Evolutionary conservation across 2,329 filamentous ascomycete genomes (phyloP), one percentile per base, ranked within the genome.

Genomic region (Xylariaceae sp.): DNA sequence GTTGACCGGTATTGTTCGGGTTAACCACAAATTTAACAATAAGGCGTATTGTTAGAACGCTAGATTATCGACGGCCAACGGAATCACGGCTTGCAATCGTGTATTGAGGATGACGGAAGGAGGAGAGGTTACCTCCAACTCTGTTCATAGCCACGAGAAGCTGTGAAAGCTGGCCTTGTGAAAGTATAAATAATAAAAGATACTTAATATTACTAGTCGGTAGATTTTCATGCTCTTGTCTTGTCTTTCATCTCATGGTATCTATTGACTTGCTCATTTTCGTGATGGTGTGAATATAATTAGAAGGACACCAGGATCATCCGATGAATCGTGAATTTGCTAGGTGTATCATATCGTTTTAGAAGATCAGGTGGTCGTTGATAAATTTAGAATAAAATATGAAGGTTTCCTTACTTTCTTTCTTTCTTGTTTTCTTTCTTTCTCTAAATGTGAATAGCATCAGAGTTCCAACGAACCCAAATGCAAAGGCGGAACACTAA

Each of bases 401-500:
- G 19, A 19, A 19, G 19, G 19, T 19, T 19, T 19, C 19, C 19
- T 19, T 19, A 19, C 19, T 19, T 19, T 19, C 19, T 19, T 19
- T 19, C 19, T 19, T 19, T 19, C 19, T 19, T 19, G 19, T 19
- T 19, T 19, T 19, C 19, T 19, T 19, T 19, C 19, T 19, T 19
- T 19, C 19, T 19, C 19, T 19, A 19, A 19, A 19, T 19, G 19
- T 6, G 3, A 19, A n/a, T 41, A 6, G 1, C 37, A 41, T 60
- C 45, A 58, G 27, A 60, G 48, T 29, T 56, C 57, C 4, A 19
- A 19, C 19, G 29, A 35, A 12, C 4, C 35, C 6, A n/a, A 50
- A 30, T 58, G 12, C 3, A 72, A 41, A 9, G 71, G 69, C 7
- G 64, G 64, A 35, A 81, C 73, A 2, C 66, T 71, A 0, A 80